Conservation (phyloP, 768 basidiomycete genomes). For the Mycena olivaceomarginata region DNA sequence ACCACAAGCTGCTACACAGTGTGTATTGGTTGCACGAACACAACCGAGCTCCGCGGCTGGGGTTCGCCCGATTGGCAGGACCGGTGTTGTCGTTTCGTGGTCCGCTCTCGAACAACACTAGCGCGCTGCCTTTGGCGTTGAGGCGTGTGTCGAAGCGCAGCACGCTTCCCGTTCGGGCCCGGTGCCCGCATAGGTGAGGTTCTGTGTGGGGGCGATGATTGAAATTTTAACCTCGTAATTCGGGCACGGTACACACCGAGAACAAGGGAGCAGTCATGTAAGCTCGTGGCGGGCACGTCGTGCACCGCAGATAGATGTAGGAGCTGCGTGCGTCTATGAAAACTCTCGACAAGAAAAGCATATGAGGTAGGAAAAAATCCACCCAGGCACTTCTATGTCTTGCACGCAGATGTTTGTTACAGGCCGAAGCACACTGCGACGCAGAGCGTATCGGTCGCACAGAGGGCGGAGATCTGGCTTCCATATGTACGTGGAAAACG, state of each 20-base stretch:
- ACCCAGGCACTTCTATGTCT: conserved; percentile 28
- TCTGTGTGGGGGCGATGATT: background rate
- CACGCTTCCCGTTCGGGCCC: conserved; percentile 31
- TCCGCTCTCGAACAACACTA: conserved; percentile 13
- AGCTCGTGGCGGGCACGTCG: conserved; percentile 41
- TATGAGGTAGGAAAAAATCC: background rate
- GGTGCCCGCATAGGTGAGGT: conserved; percentile 41
- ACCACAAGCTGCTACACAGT: conserved; percentile 51
- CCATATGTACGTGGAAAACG: background rate
- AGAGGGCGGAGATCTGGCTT: conserved; percentile 32
- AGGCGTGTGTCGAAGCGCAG: conserved; percentile 41
- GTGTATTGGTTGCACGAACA: conserved; percentile 44
- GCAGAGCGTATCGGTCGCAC: conserved; percentile 19
- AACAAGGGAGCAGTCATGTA: conserved; percentile 21
- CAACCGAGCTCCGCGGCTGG: conserved; percentile 44
- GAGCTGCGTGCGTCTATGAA: conserved; percentile 23
- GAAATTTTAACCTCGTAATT: no score
- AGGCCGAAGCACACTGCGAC: conserved; percentile 40
- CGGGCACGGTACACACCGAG: conserved; percentile 21
- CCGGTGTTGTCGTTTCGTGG: background rate
- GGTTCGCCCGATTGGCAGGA: background rate
- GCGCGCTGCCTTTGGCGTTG: background rate
- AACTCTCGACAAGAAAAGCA: background rate
- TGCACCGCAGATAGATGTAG: conserved; percentile 25
- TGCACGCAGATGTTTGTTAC: conserved; percentile 40